These are phyloP conservation scores for Saccharomyces hybrid DNA, from an alignment of 1,139 yeast genomes.

Conservation along the genomic window DNA sequence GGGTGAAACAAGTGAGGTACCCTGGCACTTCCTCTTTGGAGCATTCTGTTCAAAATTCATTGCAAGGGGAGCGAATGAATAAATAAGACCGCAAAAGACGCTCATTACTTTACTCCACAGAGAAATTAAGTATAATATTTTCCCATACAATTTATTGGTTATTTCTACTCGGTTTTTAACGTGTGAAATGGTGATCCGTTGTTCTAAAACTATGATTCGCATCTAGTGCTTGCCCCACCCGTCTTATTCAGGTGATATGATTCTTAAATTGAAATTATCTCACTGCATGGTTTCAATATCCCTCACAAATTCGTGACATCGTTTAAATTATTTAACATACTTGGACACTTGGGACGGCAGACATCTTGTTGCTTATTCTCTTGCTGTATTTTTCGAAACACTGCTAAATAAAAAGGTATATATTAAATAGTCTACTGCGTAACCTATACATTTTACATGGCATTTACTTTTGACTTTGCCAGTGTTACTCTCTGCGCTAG, in stretches of 20 bases:
- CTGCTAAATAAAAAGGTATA: slow-evolving; percentile 1
- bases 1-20: not conserved
- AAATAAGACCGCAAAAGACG: not conserved
- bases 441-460: not conserved
- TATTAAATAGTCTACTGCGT: not conserved
- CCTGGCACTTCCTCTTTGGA: not conserved
- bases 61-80: not conserved
- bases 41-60: not conserved
- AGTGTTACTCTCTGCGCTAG: not conserved
- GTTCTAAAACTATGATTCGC: not conserved
- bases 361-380: slow-evolving; percentile 33
- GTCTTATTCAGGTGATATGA: not conserved
- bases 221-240: not conserved
- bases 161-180: not conserved
- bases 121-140: no score
- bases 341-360: slow-evolving; percentile 62
- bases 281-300: not conserved
- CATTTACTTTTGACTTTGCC: not conserved
- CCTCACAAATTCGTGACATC: not conserved
- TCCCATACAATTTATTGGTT: not conserved
- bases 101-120: not conserved
- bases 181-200: not conserved
- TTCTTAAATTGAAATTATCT: not conserved
- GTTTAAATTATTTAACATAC: slow-evolving; percentile 38
- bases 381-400: slow-evolving; percentile 9